Evolutionary conservation across 805 yeast genomes (phyloP).

Genomic region (Babjeviella inositovora): DNA sequence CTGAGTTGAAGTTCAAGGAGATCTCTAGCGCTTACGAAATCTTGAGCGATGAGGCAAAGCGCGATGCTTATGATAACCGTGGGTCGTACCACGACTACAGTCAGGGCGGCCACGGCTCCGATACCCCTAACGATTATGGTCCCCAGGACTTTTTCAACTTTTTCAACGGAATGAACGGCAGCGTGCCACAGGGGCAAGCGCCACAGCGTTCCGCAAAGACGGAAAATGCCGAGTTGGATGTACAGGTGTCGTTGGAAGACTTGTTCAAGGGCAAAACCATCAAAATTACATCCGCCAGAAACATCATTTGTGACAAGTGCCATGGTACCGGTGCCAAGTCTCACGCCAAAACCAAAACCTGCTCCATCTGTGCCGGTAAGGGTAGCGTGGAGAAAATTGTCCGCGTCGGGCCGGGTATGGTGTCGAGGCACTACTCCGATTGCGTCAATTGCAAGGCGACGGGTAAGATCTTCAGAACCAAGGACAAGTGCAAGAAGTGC

Average conservation of each 20-base stretch:
- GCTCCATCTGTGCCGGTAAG: slow-evolving; percentile 57
- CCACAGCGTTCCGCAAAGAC: slow-evolving; percentile 20
- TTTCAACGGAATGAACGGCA: slow-evolving; percentile 30
- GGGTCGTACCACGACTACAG: slow-evolving; percentile 21
- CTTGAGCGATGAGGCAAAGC: slow-evolving; percentile 49
- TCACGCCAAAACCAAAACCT: slow-evolving; percentile 34
- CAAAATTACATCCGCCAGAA: slow-evolving; percentile 57
- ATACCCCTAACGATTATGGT: slow-evolving; percentile 21
- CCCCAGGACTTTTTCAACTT: slow-evolving; percentile 72
- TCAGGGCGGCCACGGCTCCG: slow-evolving; percentile 6
- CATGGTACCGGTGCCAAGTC: slow-evolving; percentile 62
- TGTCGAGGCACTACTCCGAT: slow-evolving; percentile 39
- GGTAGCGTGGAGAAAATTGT: slow-evolving; percentile 47
- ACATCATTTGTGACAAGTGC: slow-evolving; percentile 59
- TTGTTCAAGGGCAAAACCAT: slow-evolving; percentile 69
- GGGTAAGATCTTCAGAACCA: slow-evolving; percentile 42
- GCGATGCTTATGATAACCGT: slow-evolving; percentile 42
- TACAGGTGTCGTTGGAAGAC: slow-evolving; percentile 56
- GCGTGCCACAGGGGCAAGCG: slow-evolving; percentile 5
- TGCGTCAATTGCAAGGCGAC: slow-evolving; percentile 62
- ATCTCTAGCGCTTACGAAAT: slow-evolving; percentile 78
- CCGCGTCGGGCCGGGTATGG: slow-evolving; percentile 61
- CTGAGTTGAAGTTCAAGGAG: slow-evolving; percentile 73
- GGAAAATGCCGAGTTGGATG: slow-evolving; percentile 50
- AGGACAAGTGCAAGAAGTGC: slow-evolving; percentile 71